Evolutionary conservation across 1,284 basidiomycete species (phyloP).

Genomic region (Vanrija humicola): DNA sequence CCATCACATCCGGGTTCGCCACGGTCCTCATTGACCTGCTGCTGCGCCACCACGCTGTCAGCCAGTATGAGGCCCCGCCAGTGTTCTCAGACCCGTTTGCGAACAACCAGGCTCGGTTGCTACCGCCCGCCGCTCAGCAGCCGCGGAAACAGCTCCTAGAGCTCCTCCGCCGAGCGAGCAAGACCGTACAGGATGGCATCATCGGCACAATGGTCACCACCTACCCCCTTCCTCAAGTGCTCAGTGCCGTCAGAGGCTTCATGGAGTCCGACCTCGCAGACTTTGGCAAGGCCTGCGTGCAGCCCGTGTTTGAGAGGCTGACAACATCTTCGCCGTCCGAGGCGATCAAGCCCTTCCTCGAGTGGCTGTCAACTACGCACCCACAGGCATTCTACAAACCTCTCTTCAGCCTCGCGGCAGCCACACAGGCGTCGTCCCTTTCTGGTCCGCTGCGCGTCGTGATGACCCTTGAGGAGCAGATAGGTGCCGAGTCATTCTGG

Average conservation of each 20-base stretch:
- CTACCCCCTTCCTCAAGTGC: neutral
- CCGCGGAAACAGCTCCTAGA: neutral
- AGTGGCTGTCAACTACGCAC: slow-evolving; percentile 33
- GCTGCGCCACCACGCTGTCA: neutral
- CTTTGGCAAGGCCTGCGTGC: slow-evolving; percentile 6
- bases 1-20: slow-evolving; percentile 8
- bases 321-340: slow-evolving; percentile 2
- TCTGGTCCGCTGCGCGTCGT: slow-evolving; percentile 60
- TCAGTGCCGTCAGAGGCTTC: slow-evolving; percentile 5
- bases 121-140: neutral
- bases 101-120: neutral
- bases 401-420: slow-evolving; percentile 65
- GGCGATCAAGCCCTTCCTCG: slow-evolving; percentile 21
- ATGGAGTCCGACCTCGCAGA: slow-evolving; percentile 9
- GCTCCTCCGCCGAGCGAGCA: neutral
- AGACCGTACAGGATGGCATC: neutral
- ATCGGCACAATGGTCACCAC: neutral
- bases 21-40: slow-evolving; percentile 24
- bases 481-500: slow-evolving; percentile 60
- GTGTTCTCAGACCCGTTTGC: neutral
- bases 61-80: neutral
- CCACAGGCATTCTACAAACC: slow-evolving; percentile 71
- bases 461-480: slow-evolving; percentile 54
- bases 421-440: slow-evolving; percentile 59
- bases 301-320: slow-evolving; percentile 17